A percentile compares a stretch with the other conserved stretches of the same genome.
Evolutionary conservation across 805 yeast genomes (phyloP).

Genomic region (Wickerhamomyces sydowiorum): DNA sequence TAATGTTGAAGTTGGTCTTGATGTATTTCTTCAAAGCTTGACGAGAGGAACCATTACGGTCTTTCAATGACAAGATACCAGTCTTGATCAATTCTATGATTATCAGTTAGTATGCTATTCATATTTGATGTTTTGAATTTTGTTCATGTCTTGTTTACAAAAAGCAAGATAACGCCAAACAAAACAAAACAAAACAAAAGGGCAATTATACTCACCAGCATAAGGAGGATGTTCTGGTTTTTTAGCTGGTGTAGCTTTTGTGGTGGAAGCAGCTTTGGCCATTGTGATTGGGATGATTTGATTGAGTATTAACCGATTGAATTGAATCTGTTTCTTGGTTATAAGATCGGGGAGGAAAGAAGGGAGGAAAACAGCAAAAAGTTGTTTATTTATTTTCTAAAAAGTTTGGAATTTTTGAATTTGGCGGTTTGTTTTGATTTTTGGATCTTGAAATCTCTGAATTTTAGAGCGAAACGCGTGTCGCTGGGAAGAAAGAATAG

Average conservation of each 20-base stretch:
- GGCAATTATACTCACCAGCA: constrained; percentile 16
- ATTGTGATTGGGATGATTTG: constrained; percentile 4
- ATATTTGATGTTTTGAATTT: background rate
- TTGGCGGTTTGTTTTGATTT: background rate
- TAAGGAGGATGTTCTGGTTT: constrained; percentile 23
- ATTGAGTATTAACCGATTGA: background rate
- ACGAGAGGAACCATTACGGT: constrained; percentile 79
- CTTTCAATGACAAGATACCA: constrained; percentile 66
- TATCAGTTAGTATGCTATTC: constrained; percentile 7
- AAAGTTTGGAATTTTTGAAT: background rate
- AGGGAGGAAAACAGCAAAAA: background rate
- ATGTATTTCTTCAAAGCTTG: constrained; percentile 85
- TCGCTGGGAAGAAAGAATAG: too few relatives aligned
- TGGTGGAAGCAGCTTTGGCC: constrained; percentile 17
- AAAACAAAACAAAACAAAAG: background rate
- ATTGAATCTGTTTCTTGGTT: background rate
- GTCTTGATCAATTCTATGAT: constrained; percentile 32
- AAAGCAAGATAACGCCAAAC: background rate
- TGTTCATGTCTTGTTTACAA: background rate
- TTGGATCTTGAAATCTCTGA: background rate
- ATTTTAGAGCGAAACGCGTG: background rate
- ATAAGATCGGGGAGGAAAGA: background rate
- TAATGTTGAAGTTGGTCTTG: constrained; percentile 52
- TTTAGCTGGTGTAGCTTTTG: constrained; percentile 11
- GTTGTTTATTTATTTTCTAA: constrained; percentile 1